Evolutionary conservation across 768 basidiomycete species (phyloP), one percentile per base, ranked within the genome.

Genomic region (Lentinus brumalis): DNA sequence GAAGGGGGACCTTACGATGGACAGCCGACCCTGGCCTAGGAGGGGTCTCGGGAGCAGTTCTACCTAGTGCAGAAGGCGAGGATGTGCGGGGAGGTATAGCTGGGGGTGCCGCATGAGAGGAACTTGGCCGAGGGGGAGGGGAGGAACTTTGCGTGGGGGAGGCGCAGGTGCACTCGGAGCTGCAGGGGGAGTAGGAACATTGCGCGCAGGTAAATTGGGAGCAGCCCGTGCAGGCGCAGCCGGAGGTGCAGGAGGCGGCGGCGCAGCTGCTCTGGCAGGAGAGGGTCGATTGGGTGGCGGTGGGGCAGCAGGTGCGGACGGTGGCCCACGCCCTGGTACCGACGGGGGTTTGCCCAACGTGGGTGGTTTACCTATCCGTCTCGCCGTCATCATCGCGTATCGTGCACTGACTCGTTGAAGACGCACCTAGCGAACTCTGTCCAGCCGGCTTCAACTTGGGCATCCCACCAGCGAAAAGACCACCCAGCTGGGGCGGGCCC

Each of bases 381-480:
- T 5, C 11, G 35, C 6, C 16, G 26, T 55, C 42, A 52, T 50
- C 42, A 56, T 46, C 29, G 10, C 26, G 47, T 40, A 67, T 50
- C 32, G 57, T 46, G 59, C 60, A 51, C 12, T 63, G 57, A 30
- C 40, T n/a, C 14, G 44, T 38, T 40, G 30, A 60, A 67, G 56
- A 63, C 61, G 60, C 69, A 89, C 89, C 83, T 57, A 79, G 73
- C 72, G 77, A 81, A 56, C 70, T 79, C 18, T 61, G 60, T 12
- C 86, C 90, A n/a, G 89, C 82, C 47, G 92, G 85, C 78, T 89
- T 96, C 69, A 96, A 71, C 71, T 91, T 95, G 4, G 95, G 95
- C 79, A 96, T 86, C 1, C 95, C 94, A 15, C 92, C 94, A 47
- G 94, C 93, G 69, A 97, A 96, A 11, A 97, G 74, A 2, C 85